phyloP scores from a whole-genome alignment of 345 rosid genomes.

The Mercurialis annua region DNA sequence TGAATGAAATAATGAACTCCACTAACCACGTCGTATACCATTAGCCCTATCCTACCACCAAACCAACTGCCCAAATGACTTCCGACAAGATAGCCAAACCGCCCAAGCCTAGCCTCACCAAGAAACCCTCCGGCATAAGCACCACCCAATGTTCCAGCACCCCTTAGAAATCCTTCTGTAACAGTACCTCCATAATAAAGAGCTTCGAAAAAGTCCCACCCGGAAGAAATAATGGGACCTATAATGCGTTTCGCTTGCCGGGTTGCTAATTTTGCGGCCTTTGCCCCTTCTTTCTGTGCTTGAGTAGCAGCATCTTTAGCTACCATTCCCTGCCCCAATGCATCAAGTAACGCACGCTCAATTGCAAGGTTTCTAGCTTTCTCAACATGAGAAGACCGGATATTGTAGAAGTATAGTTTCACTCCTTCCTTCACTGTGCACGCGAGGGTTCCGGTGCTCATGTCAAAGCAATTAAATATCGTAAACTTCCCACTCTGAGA shows the following conservation, averaged over 20 bases:
- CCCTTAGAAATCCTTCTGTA: constrained; percentile 83
- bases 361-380: constrained; percentile 55
- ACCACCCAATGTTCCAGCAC: constrained; percentile 83
- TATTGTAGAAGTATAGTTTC: constrained; percentile 79
- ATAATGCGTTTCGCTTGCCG: constrained; percentile 71
- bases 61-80: constrained; percentile 93
- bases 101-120: constrained; percentile 80
- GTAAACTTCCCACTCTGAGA: constrained; percentile 93
- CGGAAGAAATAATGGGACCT: constrained; percentile 88
- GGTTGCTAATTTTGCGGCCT: constrained; percentile 79
- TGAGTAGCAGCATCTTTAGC: constrained; percentile 63
- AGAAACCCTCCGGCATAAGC: constrained; percentile 73
- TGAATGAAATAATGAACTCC: constrained; percentile 61
- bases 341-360: constrained; percentile 63
- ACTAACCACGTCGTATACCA: constrained; percentile 80
- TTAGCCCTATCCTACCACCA: constrained; percentile 90
- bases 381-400: constrained; percentile 79
- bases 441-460: constrained; percentile 78
- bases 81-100: constrained; percentile 83
- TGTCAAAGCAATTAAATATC: constrained; percentile 78
- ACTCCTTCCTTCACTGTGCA: constrained; percentile 87
- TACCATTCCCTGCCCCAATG: constrained; percentile 56
- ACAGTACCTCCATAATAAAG: constrained; percentile 81
- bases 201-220: constrained; percentile 98
- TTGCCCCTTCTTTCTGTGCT: constrained; percentile 72